Conservation (phyloP, 1,284 basidiomycete genomes). For the Fistulinella staudtii region DNA sequence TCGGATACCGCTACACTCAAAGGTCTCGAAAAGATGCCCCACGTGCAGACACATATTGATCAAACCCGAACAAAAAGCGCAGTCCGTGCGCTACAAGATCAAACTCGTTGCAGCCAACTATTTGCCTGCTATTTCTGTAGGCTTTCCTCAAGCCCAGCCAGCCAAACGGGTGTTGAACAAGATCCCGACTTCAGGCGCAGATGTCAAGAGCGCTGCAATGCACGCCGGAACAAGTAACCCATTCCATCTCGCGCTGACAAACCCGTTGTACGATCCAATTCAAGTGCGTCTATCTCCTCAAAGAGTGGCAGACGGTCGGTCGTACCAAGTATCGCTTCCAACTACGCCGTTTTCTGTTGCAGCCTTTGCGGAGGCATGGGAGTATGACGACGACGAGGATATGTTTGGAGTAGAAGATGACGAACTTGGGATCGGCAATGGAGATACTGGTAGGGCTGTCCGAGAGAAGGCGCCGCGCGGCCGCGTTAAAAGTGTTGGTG, state of each 20-base stretch:
- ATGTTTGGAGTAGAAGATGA: slow-evolving; percentile 76
- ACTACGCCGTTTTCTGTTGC: slow-evolving; percentile 75
- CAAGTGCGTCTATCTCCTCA: slow-evolving; percentile 80
- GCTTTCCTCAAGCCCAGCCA: slow-evolving; percentile 55
- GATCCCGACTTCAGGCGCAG: slow-evolving; percentile 38
- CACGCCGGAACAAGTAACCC: slow-evolving; percentile 76
- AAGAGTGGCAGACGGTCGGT: slow-evolving; percentile 40
- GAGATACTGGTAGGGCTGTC: slow-evolving; percentile 31
- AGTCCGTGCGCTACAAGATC: slow-evolving; percentile 93
- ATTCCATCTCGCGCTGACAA: slow-evolving; percentile 87
- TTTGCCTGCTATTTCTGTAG: slow-evolving; percentile 80
- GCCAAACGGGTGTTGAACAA: slow-evolving; percentile 48
- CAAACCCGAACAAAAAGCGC: slow-evolving; percentile 96
- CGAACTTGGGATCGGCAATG: slow-evolving; percentile 44
- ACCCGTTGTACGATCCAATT: slow-evolving; percentile 92
- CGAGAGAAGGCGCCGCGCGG: slow-evolving; percentile 42
- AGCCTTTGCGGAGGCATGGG: slow-evolving; percentile 92
- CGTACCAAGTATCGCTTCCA: slow-evolving; percentile 73
- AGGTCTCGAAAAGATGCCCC: slow-evolving; percentile 93
- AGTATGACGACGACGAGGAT: slow-evolving; percentile 89
- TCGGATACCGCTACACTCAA: slow-evolving; percentile 88
- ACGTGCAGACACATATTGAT: slow-evolving; percentile 94
- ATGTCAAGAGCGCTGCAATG: slow-evolving; percentile 45
- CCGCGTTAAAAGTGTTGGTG: slow-evolving; percentile 67
- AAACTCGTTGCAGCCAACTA: slow-evolving; percentile 94